Conservation (phyloP, 495 filamentous ascomycete genomes). For the Daldinia loculata region DNA sequence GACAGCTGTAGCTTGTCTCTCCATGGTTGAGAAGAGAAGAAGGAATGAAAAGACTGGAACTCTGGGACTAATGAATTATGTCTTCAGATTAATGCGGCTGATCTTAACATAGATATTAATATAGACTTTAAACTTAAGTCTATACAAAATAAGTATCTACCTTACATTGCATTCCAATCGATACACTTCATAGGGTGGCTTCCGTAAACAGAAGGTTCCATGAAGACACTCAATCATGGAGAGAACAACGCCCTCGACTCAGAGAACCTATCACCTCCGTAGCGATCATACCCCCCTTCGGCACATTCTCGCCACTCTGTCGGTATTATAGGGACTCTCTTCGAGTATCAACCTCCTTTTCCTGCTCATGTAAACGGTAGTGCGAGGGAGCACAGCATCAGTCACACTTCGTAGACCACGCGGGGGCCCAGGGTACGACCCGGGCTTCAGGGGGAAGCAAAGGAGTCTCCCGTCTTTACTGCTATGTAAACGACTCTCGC, state of each 20-base stretch:
- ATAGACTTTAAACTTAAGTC: constrained; percentile 25
- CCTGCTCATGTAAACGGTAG: constrained; percentile 1
- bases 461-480: constrained; percentile 3
- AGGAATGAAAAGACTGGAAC: neutral
- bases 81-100: constrained; percentile 10
- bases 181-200: constrained; percentile 14
- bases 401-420: constrained; percentile 20
- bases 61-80: neutral
- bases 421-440: constrained; percentile 4
- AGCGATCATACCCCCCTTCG: constrained; percentile 40
- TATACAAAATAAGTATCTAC: constrained; percentile 14
- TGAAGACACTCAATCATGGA: constrained; percentile 18
- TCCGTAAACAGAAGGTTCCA: constrained; percentile 43
- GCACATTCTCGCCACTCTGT: constrained; percentile 40
- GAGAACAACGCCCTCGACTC: constrained; percentile 17
- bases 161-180: neutral
- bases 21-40: constrained; percentile 20
- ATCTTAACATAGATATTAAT: constrained; percentile 22
- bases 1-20: constrained; percentile 20
- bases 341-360: constrained; percentile 1
- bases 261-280: constrained; percentile 28
- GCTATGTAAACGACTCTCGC: neutral
- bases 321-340: constrained; percentile 26
- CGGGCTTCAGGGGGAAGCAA: constrained; percentile 5
- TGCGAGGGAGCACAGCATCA: constrained; percentile 20